A percentile compares a stretch with the other conserved stretches of the same genome.
phyloP scores from a whole-genome alignment of 495 filamentous ascomycete genomes.

The Aspergillus steynii region DNA sequence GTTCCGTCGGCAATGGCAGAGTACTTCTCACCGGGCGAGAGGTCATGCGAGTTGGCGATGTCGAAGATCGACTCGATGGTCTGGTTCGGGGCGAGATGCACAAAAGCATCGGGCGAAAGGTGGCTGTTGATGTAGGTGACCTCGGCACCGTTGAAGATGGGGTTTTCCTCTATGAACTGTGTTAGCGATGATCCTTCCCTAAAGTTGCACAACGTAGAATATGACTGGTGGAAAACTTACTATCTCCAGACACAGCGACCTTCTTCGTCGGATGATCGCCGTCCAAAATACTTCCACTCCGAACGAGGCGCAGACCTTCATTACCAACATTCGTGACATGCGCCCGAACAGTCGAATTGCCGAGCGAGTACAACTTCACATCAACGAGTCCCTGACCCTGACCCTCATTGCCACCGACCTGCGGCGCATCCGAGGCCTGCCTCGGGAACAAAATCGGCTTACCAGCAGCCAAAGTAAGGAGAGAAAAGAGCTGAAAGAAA shows the following conservation, averaged over 20 bases:
- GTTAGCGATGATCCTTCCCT: background rate
- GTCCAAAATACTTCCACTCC: slow-evolving; percentile 19
- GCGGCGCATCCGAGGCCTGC: slow-evolving; percentile 16
- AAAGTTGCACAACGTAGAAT: too few relatives aligned
- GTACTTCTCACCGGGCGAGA: slow-evolving; percentile 13
- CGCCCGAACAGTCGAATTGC: slow-evolving; percentile 19
- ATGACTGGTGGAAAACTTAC: slow-evolving; percentile 2
- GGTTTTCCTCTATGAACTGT: slow-evolving; percentile 4
- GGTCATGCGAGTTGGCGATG: slow-evolving; percentile 15
- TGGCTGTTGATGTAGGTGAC: slow-evolving; percentile 18
- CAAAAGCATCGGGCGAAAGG: slow-evolving; percentile 17
- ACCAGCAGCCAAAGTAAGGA: slow-evolving; percentile 23
- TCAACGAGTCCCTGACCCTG: slow-evolving; percentile 10
- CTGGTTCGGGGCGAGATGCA: slow-evolving; percentile 16
- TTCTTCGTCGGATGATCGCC: slow-evolving; percentile 17
- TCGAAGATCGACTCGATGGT: slow-evolving; percentile 19
- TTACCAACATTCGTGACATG: slow-evolving; percentile 15
- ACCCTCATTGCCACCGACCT: slow-evolving; percentile 10
- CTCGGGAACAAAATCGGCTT: slow-evolving; percentile 23
- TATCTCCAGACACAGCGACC: slow-evolving; percentile 14
- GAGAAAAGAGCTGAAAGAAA: slow-evolving; percentile 17
- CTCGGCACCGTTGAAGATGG: slow-evolving; percentile 14
- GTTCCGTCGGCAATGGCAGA: slow-evolving; percentile 12
- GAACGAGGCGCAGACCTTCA: slow-evolving; percentile 15
- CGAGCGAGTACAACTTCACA: slow-evolving; percentile 15